Conservation (phyloP, 306 rosid genomes). For the Trifolium pratense region DNA sequence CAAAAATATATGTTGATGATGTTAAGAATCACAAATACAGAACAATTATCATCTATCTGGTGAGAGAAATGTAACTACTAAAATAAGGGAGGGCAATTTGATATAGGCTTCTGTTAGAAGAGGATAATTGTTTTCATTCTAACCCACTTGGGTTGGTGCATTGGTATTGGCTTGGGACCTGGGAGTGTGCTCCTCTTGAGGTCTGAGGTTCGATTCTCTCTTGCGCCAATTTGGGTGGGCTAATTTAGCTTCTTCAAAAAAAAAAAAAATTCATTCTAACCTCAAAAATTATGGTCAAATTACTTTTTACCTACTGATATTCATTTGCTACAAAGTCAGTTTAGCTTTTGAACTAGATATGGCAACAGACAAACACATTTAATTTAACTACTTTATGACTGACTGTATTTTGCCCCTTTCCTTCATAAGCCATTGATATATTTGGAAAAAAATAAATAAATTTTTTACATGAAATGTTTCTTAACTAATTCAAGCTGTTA, state of each 20-base stretch:
- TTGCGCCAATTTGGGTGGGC: too few relatives aligned
- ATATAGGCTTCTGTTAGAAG: background rate
- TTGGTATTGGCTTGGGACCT: too few relatives aligned
- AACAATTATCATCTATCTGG: background rate
- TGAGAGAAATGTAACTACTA: background rate
- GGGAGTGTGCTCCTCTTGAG: too few relatives aligned
- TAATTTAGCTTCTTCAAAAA: too few relatives aligned
- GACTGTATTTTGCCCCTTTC: background rate
- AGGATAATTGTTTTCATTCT: conserved; percentile 10
- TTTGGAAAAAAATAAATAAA: background rate
- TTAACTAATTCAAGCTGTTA: conserved; percentile 17
- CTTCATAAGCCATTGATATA: background rate
- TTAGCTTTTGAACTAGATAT: conserved; percentile 11
- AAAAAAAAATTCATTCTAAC: too few relatives aligned
- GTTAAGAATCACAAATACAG: conserved; percentile 2
- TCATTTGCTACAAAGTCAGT: conserved; percentile 13
- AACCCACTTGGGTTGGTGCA: too few relatives aligned
- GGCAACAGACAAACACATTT: background rate
- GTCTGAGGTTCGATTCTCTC: too few relatives aligned
- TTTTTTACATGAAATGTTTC: conserved; percentile 9
- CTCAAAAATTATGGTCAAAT: conserved; percentile 1
- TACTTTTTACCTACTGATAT: conserved; percentile 13
- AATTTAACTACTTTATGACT: background rate
- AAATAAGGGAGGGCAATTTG: conserved; percentile 8
- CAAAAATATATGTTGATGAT: background rate